Evolutionary conservation across 2,329 filamentous ascomycete genomes (phyloP).

Genomic region (Colletotrichum tamarilloi): DNA sequence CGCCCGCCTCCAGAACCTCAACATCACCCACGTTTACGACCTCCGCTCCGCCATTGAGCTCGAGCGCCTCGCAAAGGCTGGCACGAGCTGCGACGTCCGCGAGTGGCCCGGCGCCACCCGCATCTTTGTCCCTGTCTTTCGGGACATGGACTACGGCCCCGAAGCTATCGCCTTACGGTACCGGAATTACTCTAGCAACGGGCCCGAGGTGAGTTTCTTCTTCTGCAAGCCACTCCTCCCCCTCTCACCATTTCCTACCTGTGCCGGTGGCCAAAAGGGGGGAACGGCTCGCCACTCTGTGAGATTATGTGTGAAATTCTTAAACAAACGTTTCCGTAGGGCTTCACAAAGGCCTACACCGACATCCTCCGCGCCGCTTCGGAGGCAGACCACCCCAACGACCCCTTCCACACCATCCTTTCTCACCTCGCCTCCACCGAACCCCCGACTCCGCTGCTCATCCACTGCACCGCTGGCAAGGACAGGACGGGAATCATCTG

Average conservation of each 20-base stretch:
- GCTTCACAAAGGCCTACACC: conserved; percentile 73
- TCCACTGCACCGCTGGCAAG: conserved; percentile 83
- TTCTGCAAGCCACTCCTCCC: no score
- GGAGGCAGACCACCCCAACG: conserved; percentile 33
- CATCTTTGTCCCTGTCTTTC: conserved; percentile 74
- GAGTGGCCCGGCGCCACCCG: conserved; percentile 54
- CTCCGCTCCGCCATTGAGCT: conserved; percentile 73
- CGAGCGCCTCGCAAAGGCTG: conserved; percentile 46
- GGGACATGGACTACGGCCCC: conserved; percentile 69
- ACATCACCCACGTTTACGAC: conserved; percentile 76
- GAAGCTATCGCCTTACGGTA: conserved; percentile 72
- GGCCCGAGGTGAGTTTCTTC: conserved; percentile 45
- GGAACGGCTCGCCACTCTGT: no score
- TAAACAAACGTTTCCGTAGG: conserved; percentile 43
- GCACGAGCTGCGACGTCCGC: conserved; percentile 41
- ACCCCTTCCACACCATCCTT: conserved; percentile 64
- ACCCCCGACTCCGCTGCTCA: conserved; percentile 62
- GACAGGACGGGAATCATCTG: conserved; percentile 79
- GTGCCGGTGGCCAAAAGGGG: no score
- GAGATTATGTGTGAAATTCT: neutral
- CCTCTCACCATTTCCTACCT: neutral
- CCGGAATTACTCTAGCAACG: conserved; percentile 67
- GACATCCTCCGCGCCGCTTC: conserved; percentile 68
- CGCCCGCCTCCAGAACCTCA: conserved; percentile 61
- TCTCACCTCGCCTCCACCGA: conserved; percentile 60